Evolutionary conservation across 345 rosid genomes (phyloP).

Genomic region (Corymbia maculata): DNA sequence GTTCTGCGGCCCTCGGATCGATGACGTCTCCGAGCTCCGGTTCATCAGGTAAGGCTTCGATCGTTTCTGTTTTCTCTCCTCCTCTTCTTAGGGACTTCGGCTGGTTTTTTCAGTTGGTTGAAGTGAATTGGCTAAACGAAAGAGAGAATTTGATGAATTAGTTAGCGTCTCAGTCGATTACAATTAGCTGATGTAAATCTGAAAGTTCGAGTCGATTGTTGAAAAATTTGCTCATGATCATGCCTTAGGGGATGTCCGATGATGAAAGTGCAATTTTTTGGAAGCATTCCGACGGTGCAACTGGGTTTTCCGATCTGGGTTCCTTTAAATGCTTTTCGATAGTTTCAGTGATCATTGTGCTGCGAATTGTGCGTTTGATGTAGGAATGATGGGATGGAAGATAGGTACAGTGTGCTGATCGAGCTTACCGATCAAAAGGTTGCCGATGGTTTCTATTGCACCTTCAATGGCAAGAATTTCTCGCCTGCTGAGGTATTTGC

Average conservation of each 20-base stretch:
- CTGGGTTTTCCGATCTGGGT: not conserved
- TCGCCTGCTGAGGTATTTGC: constrained; percentile 65
- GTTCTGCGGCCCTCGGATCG: constrained; percentile 43
- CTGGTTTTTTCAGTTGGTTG: not conserved
- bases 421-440: constrained; percentile 41
- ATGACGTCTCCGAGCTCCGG: constrained; percentile 38
- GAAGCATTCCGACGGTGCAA: not conserved
- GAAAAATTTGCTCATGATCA: not conserved
- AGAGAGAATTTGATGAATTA: not conserved
- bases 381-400: constrained; percentile 93
- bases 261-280: not conserved
- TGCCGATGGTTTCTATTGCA: constrained; percentile 51
- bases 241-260: not conserved
- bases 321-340: not conserved
- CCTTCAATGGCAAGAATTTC: constrained; percentile 58
- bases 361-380: not conserved
- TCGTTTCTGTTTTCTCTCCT: not conserved
- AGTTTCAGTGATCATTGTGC: not conserved
- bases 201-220: accelerated
- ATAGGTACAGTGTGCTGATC: constrained; percentile 73
- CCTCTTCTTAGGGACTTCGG: not conserved
- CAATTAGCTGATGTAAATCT: not conserved
- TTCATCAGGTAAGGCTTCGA: constrained; percentile 45
- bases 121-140: not conserved
- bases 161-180: not conserved